Conservation (phyloP, 202 grass and related monocot species). For the Schoenoplectus tabernaemontani region DNA sequence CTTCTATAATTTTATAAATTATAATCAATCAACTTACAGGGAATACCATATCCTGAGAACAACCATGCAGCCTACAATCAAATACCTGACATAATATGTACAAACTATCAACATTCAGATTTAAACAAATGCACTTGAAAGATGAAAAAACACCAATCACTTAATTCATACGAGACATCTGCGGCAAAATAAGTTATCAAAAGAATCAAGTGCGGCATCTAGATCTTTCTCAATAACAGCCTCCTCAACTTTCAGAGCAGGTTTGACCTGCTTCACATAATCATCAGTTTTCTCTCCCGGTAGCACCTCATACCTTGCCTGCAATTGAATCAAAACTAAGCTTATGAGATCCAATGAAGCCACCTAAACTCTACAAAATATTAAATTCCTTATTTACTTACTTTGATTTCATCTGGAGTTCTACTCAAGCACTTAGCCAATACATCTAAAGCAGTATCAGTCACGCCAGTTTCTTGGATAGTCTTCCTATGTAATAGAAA, state of each 20-base stretch:
- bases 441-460: slow-evolving; percentile 59
- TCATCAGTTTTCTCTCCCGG: slow-evolving; percentile 41
- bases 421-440: slow-evolving; percentile 50
- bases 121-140: slow-evolving; percentile 8
- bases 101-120: neutral
- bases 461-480: slow-evolving; percentile 64
- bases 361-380: slow-evolving; percentile 21
- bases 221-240: slow-evolving; percentile 83
- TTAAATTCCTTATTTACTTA: slow-evolving; percentile 30
- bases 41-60: slow-evolving; percentile 97
- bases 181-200: slow-evolving; percentile 96
- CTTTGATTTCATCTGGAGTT: slow-evolving; percentile 72
- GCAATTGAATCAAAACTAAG: slow-evolving; percentile 33
- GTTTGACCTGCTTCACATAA: slow-evolving; percentile 39
- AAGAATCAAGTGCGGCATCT: slow-evolving; percentile 89
- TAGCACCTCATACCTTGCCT: slow-evolving; percentile 72
- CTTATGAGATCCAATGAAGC: slow-evolving; percentile 23
- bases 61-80: slow-evolving; percentile 94
- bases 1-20: slow-evolving; percentile 9
- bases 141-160: slow-evolving; percentile 9
- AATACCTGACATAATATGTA: slow-evolving; percentile 53
- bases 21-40: slow-evolving; percentile 63
- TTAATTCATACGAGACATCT: slow-evolving; percentile 61
- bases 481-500: slow-evolving; percentile 53
- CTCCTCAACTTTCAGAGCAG: slow-evolving; percentile 59